These are phyloP conservation scores for Herpetospermum pedunculosum DNA, from an alignment of 306 rosid genomes.

Conservation along the genomic window DNA sequence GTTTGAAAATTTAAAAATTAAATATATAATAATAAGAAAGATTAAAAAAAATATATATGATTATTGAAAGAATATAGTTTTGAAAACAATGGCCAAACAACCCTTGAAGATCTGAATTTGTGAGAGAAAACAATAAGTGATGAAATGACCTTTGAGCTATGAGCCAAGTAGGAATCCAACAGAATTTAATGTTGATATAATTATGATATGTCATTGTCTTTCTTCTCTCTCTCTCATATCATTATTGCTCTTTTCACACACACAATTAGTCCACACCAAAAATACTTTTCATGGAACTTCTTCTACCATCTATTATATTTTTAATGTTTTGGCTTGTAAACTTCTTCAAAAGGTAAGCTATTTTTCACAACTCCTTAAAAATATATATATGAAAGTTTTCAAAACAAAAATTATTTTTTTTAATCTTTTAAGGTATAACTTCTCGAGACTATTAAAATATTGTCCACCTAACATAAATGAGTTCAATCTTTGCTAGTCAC, in stretches of 20 bases:
- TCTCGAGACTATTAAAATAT: too few species aligned
- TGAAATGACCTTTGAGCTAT: slow-evolving; percentile 1
- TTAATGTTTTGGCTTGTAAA: too few species aligned
- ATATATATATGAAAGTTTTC: too few species aligned
- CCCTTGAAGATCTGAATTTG: background rate
- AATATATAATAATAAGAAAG: too few species aligned
- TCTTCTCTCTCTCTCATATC: background rate
- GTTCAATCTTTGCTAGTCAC: too few species aligned
- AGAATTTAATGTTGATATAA: slow-evolving; percentile 4
- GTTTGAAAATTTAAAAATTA: too few species aligned
- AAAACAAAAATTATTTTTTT: too few species aligned
- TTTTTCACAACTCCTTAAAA: background rate
- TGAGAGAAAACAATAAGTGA: background rate
- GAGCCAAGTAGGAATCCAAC: background rate
- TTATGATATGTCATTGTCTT: slow-evolving; percentile 1
- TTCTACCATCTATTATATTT: too few species aligned
- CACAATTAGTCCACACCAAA: too few species aligned
- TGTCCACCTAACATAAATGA: too few species aligned
- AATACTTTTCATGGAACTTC: background rate
- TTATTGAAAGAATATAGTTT: background rate
- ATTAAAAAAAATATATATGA: background rate
- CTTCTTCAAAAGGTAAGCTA: background rate
- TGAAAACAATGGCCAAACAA: background rate
- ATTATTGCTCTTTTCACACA: background rate
- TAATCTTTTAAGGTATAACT: too few species aligned